Conservation (phyloP, 352 stramenopile species). For the Aphanomyces stellatus region DNA sequence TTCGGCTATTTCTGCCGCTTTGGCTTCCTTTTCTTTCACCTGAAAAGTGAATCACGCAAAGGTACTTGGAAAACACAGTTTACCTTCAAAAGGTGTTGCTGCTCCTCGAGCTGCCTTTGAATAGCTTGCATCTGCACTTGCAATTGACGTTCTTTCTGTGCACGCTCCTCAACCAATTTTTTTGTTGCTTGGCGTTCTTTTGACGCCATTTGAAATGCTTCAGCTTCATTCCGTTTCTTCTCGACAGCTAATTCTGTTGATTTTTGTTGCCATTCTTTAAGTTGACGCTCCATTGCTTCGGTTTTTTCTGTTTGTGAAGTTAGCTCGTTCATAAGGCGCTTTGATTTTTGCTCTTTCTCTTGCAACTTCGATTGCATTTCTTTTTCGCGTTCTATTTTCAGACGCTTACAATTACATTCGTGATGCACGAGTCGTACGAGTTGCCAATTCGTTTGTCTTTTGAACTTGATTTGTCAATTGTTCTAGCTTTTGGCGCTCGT, state of each 20-base stretch:
- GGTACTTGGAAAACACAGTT: constrained; percentile 6
- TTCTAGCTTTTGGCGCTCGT: background rate
- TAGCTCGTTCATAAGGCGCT: constrained; percentile 7
- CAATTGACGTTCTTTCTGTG: background rate
- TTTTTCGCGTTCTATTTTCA: constrained; percentile 5
- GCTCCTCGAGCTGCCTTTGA: constrained; percentile 46
- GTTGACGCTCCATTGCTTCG: constrained; percentile 9
- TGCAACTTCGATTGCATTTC: constrained; percentile 13
- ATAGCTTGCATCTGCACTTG: constrained; percentile 16
- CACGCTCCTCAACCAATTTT: background rate
- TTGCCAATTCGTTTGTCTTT: background rate
- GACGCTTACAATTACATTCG: too few species aligned
- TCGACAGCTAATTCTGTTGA: background rate
- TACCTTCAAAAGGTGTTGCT: constrained; percentile 65
- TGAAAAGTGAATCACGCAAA: constrained; percentile 20
- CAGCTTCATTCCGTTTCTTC: background rate
- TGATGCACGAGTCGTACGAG: too few species aligned
- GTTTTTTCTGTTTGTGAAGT: constrained; percentile 7
- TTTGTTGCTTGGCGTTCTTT: constrained; percentile 10
- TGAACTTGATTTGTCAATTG: constrained; percentile 4
- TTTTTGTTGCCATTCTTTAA: background rate
- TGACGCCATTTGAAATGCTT: constrained; percentile 1
- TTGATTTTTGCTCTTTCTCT: constrained; percentile 16
- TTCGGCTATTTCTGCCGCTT: background rate
- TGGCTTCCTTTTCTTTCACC: constrained; percentile 4